These are phyloP conservation scores for Eragrostis curvula DNA, from an alignment of 176 grass and related monocot species.

Conservation along the genomic window DNA sequence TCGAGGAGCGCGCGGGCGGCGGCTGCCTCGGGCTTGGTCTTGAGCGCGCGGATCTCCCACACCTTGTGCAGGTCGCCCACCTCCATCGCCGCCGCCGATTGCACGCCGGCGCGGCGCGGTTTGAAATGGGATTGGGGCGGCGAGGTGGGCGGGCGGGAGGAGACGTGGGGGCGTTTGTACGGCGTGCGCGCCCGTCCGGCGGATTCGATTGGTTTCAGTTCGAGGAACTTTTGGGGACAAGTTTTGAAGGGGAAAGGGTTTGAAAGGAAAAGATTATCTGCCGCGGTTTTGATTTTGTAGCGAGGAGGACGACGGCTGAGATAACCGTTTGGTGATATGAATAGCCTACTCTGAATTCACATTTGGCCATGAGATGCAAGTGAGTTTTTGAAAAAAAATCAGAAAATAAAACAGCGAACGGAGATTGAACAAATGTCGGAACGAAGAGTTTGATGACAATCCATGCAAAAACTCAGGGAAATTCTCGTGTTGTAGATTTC, in stretches of 20 bases:
- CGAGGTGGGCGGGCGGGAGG: neutral
- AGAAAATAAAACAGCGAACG: too few relatives aligned
- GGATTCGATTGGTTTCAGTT: neutral
- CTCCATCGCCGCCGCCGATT: conserved; percentile 56
- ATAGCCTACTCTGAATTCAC: neutral
- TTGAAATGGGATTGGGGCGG: conserved; percentile 14
- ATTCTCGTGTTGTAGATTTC: too few relatives aligned
- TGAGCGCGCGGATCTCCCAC: conserved; percentile 84
- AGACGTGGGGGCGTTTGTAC: neutral
- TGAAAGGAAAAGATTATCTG: neutral
- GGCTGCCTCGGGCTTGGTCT: conserved; percentile 72
- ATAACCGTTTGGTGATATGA: neutral
- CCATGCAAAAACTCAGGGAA: too few relatives aligned
- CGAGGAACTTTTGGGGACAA: neutral
- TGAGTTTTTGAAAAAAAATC: too few relatives aligned
- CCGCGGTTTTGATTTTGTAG: neutral
- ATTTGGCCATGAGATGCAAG: too few relatives aligned
- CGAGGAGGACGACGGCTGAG: neutral
- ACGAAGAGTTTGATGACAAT: too few relatives aligned
- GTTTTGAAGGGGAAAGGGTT: neutral
- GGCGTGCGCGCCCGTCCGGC: neutral
- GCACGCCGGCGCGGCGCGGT: neutral
- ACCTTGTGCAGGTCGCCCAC: conserved; percentile 85
- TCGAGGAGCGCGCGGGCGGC: conserved; percentile 70
- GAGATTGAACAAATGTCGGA: too few relatives aligned